Evolutionary conservation across 768 basidiomycete species (phyloP).

Genomic region (Boletus bicolor): DNA sequence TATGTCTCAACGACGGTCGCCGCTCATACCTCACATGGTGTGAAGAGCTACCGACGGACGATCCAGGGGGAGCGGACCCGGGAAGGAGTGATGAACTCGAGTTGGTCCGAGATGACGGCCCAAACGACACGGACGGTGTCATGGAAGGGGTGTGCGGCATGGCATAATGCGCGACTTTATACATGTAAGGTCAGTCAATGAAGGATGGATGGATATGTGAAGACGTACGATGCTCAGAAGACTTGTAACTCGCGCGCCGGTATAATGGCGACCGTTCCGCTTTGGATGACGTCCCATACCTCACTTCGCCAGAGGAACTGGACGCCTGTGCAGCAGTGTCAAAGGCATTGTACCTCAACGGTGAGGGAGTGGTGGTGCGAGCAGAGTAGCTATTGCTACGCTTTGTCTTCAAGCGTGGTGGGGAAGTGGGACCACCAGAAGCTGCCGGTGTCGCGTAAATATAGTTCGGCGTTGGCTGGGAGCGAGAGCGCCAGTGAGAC

Average conservation of each 20-base stretch:
- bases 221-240: constrained; percentile 45
- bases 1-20: constrained; percentile 47
- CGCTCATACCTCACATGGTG: constrained; percentile 39
- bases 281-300: constrained; percentile 30
- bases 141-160: constrained; percentile 30
- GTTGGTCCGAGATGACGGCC: constrained; percentile 47
- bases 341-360: constrained; percentile 39
- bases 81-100: constrained; percentile 49
- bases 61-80: constrained; percentile 20
- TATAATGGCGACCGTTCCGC: constrained; percentile 37
- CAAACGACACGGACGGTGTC: constrained; percentile 33
- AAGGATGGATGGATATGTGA: constrained; percentile 2
- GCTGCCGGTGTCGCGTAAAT: constrained; percentile 37
- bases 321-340: constrained; percentile 27
- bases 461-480: constrained; percentile 38
- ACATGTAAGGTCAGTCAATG: not conserved
- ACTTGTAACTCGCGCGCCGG: constrained; percentile 43
- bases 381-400: constrained; percentile 41
- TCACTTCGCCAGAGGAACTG: constrained; percentile 31
- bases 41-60: constrained; percentile 37
- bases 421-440: constrained; percentile 34
- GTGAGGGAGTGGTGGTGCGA: constrained; percentile 37
- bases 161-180: constrained; percentile 30
- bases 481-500: constrained; percentile 42
- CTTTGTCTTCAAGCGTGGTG: constrained; percentile 35